phyloP scores from a whole-genome alignment of 192 early-diverging fungal genomes.

The Anaeromyces robustus region DNA sequence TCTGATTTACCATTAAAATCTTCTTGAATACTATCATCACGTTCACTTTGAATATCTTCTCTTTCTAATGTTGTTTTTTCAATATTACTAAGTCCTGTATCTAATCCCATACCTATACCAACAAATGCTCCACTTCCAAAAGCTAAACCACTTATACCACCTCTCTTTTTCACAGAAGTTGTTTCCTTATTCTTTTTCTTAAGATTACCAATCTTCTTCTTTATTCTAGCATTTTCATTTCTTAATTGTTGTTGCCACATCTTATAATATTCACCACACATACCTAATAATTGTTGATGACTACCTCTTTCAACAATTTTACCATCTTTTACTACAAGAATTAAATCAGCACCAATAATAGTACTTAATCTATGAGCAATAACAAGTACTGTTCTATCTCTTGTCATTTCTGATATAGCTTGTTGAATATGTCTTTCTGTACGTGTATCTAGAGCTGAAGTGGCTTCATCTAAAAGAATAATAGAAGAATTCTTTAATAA shows the following conservation, averaged over 20 bases:
- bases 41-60: not conserved
- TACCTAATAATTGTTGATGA: constrained; percentile 53
- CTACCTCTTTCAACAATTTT: constrained; percentile 66
- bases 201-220: constrained; percentile 4
- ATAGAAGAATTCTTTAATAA: constrained; percentile 45
- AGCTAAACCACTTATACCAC: not conserved
- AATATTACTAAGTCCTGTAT: not conserved
- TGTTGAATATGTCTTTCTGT: constrained; percentile 87
- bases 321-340: constrained; percentile 72
- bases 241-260: not conserved
- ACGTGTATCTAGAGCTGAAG: constrained; percentile 66
- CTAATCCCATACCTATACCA: not conserved
- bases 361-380: constrained; percentile 35
- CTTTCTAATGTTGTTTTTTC: not conserved
- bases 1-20: not conserved
- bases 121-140: not conserved
- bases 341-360: constrained; percentile 46
- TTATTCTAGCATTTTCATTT: not conserved
- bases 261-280: constrained; percentile 5
- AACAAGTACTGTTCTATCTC: constrained; percentile 70
- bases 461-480: constrained; percentile 85
- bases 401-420: constrained; percentile 56
- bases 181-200: constrained; percentile 11
- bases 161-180: not conserved
- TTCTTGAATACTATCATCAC: not conserved